Conservation (phyloP, 192 early-diverging fungal species). For the Gonapodya sp. region DNA sequence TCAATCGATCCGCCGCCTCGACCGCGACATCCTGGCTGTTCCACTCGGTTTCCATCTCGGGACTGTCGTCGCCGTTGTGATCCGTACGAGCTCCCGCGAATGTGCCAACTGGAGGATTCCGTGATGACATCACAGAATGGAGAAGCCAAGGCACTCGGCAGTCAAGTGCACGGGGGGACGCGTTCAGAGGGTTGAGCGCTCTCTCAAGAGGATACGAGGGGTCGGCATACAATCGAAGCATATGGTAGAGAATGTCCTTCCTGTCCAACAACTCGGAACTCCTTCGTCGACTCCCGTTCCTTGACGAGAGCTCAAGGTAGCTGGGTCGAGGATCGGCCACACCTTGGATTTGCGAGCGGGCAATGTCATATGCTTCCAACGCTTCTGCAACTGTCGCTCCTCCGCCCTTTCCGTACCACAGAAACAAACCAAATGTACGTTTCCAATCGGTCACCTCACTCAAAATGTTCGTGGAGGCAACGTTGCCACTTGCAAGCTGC, state of each 20-base stretch:
- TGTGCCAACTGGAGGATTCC: slow-evolving; percentile 17
- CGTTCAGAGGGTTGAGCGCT: slow-evolving; percentile 46
- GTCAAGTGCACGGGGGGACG: slow-evolving; percentile 50
- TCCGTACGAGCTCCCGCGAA: neutral
- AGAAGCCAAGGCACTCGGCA: slow-evolving; percentile 61
- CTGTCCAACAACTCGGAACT: neutral
- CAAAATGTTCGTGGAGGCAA: neutral
- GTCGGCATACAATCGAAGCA: slow-evolving; percentile 53
- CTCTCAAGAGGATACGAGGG: slow-evolving; percentile 39
- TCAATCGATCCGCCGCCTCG: slow-evolving; percentile 36
- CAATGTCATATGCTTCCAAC: slow-evolving; percentile 19
- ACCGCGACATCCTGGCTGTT: slow-evolving; percentile 6
- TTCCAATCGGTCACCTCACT: slow-evolving; percentile 50
- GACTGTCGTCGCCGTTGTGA: neutral
- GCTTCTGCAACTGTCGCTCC: slow-evolving; percentile 25
- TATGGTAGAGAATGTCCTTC: slow-evolving; percentile 61
- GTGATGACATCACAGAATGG: slow-evolving; percentile 42
- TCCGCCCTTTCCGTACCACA: slow-evolving; percentile 47
- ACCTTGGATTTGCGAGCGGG: slow-evolving; percentile 10
- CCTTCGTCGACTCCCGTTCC: neutral
- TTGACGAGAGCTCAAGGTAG: slow-evolving; percentile 20
- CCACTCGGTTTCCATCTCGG: neutral
- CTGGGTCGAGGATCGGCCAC: slow-evolving; percentile 28
- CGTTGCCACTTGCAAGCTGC: slow-evolving; percentile 43
- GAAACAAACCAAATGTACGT: slow-evolving; percentile 43